A percentile compares a stretch with the other conserved stretches of the same genome.
Evolutionary conservation across 495 filamentous ascomycete genomes (phyloP).

Genomic region (Neurospora tetraspora): DNA sequence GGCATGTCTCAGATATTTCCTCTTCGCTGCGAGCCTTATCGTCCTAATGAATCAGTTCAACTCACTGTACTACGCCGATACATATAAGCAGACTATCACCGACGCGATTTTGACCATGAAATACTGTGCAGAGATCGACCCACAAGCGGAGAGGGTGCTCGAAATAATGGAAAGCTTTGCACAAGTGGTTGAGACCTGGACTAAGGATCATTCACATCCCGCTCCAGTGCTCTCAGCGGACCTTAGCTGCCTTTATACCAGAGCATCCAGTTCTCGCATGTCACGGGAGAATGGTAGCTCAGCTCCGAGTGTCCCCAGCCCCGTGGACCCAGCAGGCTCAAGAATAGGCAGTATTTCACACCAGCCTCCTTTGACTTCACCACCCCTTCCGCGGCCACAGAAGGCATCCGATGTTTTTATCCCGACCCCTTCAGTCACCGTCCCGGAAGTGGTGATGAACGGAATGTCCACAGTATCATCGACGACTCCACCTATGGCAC

Average conservation of each 20-base stretch:
- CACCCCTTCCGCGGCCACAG: conserved; percentile 6
- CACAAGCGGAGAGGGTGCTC: conserved; percentile 52
- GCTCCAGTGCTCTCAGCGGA: conserved; percentile 30
- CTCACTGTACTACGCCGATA: conserved; percentile 47
- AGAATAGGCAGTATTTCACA: conserved; percentile 3
- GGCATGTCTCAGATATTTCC: conserved; percentile 44
- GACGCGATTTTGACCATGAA: conserved; percentile 52
- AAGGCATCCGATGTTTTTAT: conserved; percentile 11
- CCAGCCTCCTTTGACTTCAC: conserved; percentile 12
- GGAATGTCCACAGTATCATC: conserved; percentile 7
- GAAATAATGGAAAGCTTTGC: conserved; percentile 56
- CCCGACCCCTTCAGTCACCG: not conserved
- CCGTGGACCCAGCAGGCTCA: not conserved
- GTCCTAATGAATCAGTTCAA: conserved; percentile 62
- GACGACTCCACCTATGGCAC: not conserved
- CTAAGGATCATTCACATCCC: conserved; percentile 29
- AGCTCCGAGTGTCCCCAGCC: not conserved
- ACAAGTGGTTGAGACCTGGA: conserved; percentile 37
- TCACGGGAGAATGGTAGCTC: conserved; percentile 2
- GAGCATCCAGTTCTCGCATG: conserved; percentile 3
- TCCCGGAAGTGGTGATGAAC: conserved; percentile 10
- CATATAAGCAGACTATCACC: conserved; percentile 43
- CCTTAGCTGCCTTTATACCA: conserved; percentile 22
- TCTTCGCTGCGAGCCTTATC: conserved; percentile 62
- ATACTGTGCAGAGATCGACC: conserved; percentile 52